These are phyloP conservation scores for Pestalotiopsis sp. DNA, from an alignment of 2,329 filamentous ascomycete species.

Conservation along the genomic window DNA sequence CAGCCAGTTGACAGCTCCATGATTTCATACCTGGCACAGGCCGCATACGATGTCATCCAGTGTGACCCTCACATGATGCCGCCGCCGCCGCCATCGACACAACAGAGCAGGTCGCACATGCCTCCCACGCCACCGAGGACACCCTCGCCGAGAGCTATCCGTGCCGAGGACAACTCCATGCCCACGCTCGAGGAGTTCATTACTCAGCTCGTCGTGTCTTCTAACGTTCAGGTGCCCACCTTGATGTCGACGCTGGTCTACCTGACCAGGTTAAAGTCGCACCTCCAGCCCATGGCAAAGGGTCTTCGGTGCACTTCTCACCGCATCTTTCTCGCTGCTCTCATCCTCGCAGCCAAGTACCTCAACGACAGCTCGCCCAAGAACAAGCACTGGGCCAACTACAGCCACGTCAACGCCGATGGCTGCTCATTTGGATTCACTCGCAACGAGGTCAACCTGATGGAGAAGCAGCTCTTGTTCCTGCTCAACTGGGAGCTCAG, in stretches of 20 bases:
- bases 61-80: constrained; percentile 69
- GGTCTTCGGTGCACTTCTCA: constrained; percentile 96
- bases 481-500: constrained; percentile 93
- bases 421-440: constrained; percentile 82
- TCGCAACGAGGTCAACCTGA: constrained; percentile 94
- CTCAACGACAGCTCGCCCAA: constrained; percentile 98
- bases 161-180: constrained; percentile 56
- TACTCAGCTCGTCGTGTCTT: constrained; percentile 84
- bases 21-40: constrained; percentile 76
- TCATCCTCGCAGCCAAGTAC: constrained; percentile 92
- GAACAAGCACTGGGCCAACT: constrained; percentile 99
- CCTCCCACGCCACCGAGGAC: constrained; percentile 56
- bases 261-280: constrained; percentile 79
- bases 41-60: constrained; percentile 77
- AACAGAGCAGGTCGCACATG: constrained; percentile 38
- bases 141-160: constrained; percentile 46
- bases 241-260: constrained; percentile 97
- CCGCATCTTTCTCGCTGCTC: constrained; percentile 90
- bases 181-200: constrained; percentile 92
- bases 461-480: constrained; percentile 98
- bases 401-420: constrained; percentile 75
- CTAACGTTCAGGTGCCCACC: constrained; percentile 95
- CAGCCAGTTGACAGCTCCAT: constrained; percentile 74
- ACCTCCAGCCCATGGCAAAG: constrained; percentile 91
- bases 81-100: constrained; percentile 36